Percentiles rank a stretch among this genome's conserved stretches.
Evolutionary conservation across 139 green algal genomes (phyloP).

Genomic region (Volvox africanus): DNA sequence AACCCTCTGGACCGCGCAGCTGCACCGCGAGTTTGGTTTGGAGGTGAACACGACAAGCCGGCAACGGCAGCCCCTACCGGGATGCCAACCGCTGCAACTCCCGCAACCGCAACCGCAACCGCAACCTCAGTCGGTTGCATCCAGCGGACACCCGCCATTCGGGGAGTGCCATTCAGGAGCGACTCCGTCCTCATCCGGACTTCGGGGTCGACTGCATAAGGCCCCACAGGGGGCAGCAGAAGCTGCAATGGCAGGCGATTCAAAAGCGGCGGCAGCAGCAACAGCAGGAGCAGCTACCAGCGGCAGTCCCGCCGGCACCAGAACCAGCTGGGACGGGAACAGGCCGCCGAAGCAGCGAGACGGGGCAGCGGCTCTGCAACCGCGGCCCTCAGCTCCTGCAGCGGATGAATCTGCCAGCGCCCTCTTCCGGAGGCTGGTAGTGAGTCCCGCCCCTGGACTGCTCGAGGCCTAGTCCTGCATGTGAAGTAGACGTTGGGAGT

Average conservation of each 20-base stretch:
- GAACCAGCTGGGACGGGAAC: too few species aligned
- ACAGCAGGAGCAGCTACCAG: neutral
- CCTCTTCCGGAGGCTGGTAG: neutral
- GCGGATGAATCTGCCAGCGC: neutral
- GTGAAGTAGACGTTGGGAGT: too few species aligned
- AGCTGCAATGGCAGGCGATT: neutral
- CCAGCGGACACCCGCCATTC: too few species aligned
- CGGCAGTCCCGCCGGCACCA: too few species aligned
- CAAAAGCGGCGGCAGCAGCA: neutral
- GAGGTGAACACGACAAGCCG: neutral
- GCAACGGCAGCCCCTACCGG: neutral
- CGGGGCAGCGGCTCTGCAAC: neutral
- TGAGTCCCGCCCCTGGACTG: neutral
- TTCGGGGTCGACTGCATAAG: too few species aligned
- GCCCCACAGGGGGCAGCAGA: neutral
- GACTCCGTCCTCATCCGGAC: too few species aligned
- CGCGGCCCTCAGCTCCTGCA: too few species aligned
- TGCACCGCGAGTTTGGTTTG: constrained; percentile 6
- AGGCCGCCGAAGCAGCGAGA: too few species aligned
- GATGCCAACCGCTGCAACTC: neutral
- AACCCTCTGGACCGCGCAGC: neutral
- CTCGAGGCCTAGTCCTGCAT: too few species aligned
- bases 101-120: neutral
- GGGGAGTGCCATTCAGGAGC: too few species aligned
- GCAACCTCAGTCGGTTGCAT: neutral